phyloP scores from a whole-genome alignment of 441 rosid species.

The Pelargonium myrrhifolium region DNA sequence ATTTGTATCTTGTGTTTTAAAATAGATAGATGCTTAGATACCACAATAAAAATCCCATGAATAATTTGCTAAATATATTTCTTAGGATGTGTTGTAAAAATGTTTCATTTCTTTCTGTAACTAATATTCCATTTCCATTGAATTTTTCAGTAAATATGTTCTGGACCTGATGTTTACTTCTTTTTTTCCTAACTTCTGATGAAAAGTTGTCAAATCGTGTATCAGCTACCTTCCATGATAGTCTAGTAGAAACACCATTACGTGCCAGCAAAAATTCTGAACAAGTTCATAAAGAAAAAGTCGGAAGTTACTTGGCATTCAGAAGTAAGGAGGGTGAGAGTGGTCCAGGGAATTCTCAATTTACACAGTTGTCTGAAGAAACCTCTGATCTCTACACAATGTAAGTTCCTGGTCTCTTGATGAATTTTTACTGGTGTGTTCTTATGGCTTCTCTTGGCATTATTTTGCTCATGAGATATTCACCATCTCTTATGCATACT shows the following conservation, averaged over 20 bases:
- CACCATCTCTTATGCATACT: constrained; percentile 7
- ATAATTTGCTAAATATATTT: not conserved
- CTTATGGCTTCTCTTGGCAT: not conserved
- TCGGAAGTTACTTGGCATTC: constrained; percentile 17
- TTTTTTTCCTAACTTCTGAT: constrained; percentile 25
- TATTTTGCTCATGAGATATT: not conserved
- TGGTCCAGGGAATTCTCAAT: constrained; percentile 20
- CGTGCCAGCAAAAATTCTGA: constrained; percentile 18
- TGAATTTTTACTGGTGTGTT: not conserved
- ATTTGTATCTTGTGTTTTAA: not conserved
- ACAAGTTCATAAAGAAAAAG: constrained; percentile 17
- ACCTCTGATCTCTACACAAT: constrained; percentile 52
- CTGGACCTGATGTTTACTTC: not conserved
- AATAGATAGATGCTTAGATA: not conserved
- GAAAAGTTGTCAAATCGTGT: constrained; percentile 13
- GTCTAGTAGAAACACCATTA: constrained; percentile 20
- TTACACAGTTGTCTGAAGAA: constrained; percentile 35
- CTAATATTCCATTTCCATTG: not conserved
- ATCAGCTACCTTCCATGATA: constrained; percentile 19
- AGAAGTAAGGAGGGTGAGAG: constrained; percentile 17
- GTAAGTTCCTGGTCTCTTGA: constrained; percentile 30
- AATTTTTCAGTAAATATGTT: not conserved
- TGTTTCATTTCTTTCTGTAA: not conserved
- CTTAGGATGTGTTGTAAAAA: not conserved
- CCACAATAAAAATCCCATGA: not conserved